Evolutionary conservation across 345 rosid species (phyloP).

Genomic region (Capsella bursapastoris): DNA sequence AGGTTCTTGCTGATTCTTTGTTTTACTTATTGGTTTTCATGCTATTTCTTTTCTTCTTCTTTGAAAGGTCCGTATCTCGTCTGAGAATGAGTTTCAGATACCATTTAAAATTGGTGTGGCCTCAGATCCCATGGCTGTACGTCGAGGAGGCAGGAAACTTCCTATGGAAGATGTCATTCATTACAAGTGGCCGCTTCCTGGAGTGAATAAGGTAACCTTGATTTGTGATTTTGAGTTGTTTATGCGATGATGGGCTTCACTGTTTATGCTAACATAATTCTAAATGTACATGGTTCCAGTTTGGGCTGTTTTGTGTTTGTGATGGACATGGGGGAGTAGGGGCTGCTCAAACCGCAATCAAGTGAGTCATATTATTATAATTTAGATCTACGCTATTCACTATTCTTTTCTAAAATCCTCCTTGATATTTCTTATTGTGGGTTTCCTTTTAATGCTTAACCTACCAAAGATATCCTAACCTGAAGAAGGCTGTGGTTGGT

Average conservation of each 20-base stretch:
- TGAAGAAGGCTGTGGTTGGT: constrained; percentile 12
- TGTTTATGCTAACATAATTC: constrained; percentile 25
- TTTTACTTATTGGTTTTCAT: constrained; percentile 13
- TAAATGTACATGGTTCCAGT: constrained; percentile 55
- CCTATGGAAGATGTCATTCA: constrained; percentile 96
- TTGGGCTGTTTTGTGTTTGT: constrained; percentile 93
- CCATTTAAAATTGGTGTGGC: constrained; percentile 89
- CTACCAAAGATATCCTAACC: constrained; percentile 12
- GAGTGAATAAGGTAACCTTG: constrained; percentile 65
- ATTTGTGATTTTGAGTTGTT: constrained; percentile 36
- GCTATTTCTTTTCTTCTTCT: constrained; percentile 34
- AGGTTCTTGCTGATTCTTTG: constrained; percentile 17
- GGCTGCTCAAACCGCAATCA: constrained; percentile 91
- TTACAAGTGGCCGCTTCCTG: constrained; percentile 95
- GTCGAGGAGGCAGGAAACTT: constrained; percentile 92
- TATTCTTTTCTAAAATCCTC: not conserved
- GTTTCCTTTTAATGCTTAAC: constrained; percentile 19
- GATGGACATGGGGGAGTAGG: constrained; percentile 97
- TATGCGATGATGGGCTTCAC: constrained; percentile 28
- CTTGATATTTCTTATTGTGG: constrained; percentile 1
- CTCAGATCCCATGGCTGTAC: constrained; percentile 94
- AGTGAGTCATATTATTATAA: constrained; percentile 59
- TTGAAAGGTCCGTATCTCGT: constrained; percentile 72
- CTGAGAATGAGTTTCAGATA: constrained; percentile 53
- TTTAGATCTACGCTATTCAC: not conserved